Percentiles rank a stretch among this genome's conserved stretches.
phyloP scores from a whole-genome alignment of 306 rosid genomes.

The Astragalus membranaceus region DNA sequence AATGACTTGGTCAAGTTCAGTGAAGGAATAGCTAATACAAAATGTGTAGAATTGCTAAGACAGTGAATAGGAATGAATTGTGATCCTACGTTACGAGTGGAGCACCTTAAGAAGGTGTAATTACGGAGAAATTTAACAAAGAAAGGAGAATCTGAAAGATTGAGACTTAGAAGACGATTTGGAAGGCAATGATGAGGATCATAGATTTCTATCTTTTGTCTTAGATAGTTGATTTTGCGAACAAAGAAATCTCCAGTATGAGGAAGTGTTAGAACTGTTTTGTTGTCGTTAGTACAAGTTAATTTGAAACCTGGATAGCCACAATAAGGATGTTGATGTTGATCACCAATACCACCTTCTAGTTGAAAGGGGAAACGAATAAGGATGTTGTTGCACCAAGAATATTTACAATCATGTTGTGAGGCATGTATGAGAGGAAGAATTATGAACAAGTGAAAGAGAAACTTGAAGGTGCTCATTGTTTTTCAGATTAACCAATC shows the following conservation, averaged over 20 bases:
- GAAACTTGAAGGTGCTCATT: constrained; percentile 28
- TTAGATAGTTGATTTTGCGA: constrained; percentile 34
- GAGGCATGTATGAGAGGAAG: constrained; percentile 20
- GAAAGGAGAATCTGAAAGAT: constrained; percentile 54
- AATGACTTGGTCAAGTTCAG: constrained; percentile 20
- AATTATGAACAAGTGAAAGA: constrained; percentile 30
- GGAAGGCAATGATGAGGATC: constrained; percentile 60
- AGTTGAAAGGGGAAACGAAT: constrained; percentile 64
- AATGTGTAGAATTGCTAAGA: constrained; percentile 58
- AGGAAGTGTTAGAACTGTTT: constrained; percentile 38
- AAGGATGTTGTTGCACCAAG: constrained; percentile 28
- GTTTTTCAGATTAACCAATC: constrained; percentile 11
- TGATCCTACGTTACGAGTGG: constrained; percentile 28
- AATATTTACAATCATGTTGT: constrained; percentile 24
- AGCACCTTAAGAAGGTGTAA: constrained; percentile 59
- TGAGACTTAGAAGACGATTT: constrained; percentile 38
- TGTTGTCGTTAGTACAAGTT: constrained; percentile 32
- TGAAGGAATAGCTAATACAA: constrained; percentile 51
- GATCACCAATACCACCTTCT: background rate
- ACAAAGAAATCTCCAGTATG: constrained; percentile 41
- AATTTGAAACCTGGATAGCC: constrained; percentile 65
- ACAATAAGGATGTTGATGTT: constrained; percentile 27
- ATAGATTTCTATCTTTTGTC: constrained; percentile 46
- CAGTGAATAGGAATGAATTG: constrained; percentile 40
- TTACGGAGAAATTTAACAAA: constrained; percentile 8